A percentile compares a stretch with the other conserved stretches of the same genome.
Evolutionary conservation across 371 early-diverging fungal species (phyloP).

Genomic region (Mucor piriformis): DNA sequence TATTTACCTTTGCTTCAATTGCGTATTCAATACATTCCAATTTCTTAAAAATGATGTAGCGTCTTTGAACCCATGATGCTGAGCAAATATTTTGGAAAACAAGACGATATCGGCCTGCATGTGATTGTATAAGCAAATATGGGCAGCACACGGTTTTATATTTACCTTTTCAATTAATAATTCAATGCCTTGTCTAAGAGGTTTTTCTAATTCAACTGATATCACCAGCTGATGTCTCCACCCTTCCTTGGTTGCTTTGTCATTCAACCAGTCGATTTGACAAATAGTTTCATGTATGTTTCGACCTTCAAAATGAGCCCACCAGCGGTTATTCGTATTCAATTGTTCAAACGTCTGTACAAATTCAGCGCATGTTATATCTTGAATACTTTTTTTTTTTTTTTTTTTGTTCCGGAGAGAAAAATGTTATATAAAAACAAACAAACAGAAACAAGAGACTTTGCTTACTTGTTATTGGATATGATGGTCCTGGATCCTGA

Average conservation of each 20-base stretch:
- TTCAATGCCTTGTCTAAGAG: slow-evolving; percentile 60
- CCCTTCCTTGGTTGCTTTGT: slow-evolving; percentile 36
- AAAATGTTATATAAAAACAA: slow-evolving; percentile 6
- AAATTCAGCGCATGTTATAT: slow-evolving; percentile 53
- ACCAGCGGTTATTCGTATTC: slow-evolving; percentile 25
- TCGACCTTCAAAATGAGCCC: slow-evolving; percentile 74
- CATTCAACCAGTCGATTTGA: slow-evolving; percentile 61
- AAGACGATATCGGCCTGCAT: slow-evolving; percentile 66
- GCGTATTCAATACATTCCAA: not conserved
- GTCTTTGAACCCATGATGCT: slow-evolving; percentile 53
- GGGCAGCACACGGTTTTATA: not conserved
- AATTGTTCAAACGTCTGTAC: slow-evolving; percentile 30
- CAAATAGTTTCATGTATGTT: slow-evolving; percentile 53
- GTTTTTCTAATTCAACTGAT: slow-evolving; percentile 74
- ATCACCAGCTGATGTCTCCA: slow-evolving; percentile 54
- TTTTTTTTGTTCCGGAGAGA: no score
- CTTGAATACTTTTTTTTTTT: slow-evolving; percentile 39
- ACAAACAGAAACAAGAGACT: slow-evolving; percentile 1
- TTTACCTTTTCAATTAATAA: slow-evolving; percentile 45
- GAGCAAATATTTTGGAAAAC: slow-evolving; percentile 69
- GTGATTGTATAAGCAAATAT: not conserved
- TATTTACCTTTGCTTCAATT: slow-evolving; percentile 9
- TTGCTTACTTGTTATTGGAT: slow-evolving; percentile 56
- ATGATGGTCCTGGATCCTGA: slow-evolving; percentile 68
- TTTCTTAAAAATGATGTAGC: slow-evolving; percentile 14